These are phyloP conservation scores for Saturnispora diversa DNA, from an alignment of 805 yeast genomes.

Conservation along the genomic window DNA sequence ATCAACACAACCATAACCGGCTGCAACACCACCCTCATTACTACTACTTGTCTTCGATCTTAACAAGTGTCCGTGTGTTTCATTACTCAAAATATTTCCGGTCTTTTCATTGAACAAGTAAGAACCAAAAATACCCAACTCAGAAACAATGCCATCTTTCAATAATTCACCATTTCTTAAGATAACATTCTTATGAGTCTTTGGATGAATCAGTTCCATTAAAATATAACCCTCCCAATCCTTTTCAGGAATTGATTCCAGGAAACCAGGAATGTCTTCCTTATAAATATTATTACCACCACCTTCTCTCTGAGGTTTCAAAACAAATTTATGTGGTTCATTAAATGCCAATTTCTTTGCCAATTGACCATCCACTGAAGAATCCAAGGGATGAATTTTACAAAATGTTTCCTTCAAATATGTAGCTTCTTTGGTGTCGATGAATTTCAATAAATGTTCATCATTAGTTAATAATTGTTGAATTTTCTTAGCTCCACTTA, in stretches of 20 bases:
- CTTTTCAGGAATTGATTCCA: conserved; percentile 47
- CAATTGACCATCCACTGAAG: conserved; percentile 46
- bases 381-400: conserved; percentile 78
- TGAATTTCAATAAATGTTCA: conserved; percentile 39
- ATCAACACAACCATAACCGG: conserved; percentile 97
- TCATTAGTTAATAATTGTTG: conserved; percentile 77
- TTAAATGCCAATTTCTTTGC: conserved; percentile 65
- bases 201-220: conserved; percentile 88
- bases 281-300: conserved; percentile 95
- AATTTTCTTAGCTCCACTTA: conserved; percentile 88
- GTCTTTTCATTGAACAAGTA: conserved; percentile 60
- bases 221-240: conserved; percentile 89
- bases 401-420: conserved; percentile 61
- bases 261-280: conserved; percentile 70
- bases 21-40: conserved; percentile 98
- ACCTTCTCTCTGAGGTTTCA: conserved; percentile 98
- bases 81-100: conserved; percentile 52
- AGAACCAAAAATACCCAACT: conserved; percentile 86
- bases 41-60: conserved; percentile 83
- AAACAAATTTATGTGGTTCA: conserved; percentile 62
- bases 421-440: conserved; percentile 1
- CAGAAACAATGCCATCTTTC: conserved; percentile 76
- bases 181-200: conserved; percentile 58
- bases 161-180: conserved; percentile 55
- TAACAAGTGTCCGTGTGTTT: conserved; percentile 73